Percentiles rank a stretch among this genome's conserved stretches.
phyloP scores from a whole-genome alignment of 495 filamentous ascomycete genomes.

The Trichocladium antarcticum region DNA sequence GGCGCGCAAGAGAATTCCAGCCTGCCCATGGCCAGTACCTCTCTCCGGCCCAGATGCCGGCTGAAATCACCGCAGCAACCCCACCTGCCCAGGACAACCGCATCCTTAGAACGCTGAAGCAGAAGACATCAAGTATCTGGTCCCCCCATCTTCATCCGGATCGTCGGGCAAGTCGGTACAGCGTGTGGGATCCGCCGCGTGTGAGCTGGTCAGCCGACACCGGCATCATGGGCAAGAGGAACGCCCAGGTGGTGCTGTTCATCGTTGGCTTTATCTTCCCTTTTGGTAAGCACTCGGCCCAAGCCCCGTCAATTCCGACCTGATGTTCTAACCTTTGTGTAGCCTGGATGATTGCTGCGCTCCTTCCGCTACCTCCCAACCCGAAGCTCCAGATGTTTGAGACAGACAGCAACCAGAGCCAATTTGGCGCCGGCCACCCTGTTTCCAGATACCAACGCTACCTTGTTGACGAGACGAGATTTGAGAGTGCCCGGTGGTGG shows the following conservation, averaged over 20 bases:
- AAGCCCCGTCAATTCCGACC: background rate
- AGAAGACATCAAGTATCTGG: slow-evolving; percentile 51
- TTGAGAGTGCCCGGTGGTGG: slow-evolving; percentile 87
- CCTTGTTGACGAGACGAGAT: slow-evolving; percentile 48
- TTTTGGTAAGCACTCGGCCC: slow-evolving; percentile 43
- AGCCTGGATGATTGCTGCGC: slow-evolving; percentile 79
- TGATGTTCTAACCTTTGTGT: slow-evolving; percentile 6
- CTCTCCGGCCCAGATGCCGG: slow-evolving; percentile 18
- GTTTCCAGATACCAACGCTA: slow-evolving; percentile 32
- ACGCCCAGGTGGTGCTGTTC: slow-evolving; percentile 80
- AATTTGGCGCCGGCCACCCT: slow-evolving; percentile 30
- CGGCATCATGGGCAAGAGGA: slow-evolving; percentile 53
- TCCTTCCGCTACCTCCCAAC: slow-evolving; percentile 63
- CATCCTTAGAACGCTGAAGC: slow-evolving; percentile 23
- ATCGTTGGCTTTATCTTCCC: slow-evolving; percentile 79
- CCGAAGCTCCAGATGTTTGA: slow-evolving; percentile 38
- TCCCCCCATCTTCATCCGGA: slow-evolving; percentile 66
- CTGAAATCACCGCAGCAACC: slow-evolving; percentile 27
- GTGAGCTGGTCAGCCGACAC: slow-evolving; percentile 52
- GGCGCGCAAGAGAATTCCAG: slow-evolving; percentile 33
- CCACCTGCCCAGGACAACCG: slow-evolving; percentile 16
- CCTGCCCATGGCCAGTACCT: slow-evolving; percentile 10
- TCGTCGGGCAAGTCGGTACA: slow-evolving; percentile 42
- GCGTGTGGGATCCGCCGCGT: slow-evolving; percentile 59
- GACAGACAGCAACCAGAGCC: slow-evolving; percentile 17